These are phyloP conservation scores for Acer yangbiense DNA, from an alignment of 345 rosid species.

Conservation along the genomic window DNA sequence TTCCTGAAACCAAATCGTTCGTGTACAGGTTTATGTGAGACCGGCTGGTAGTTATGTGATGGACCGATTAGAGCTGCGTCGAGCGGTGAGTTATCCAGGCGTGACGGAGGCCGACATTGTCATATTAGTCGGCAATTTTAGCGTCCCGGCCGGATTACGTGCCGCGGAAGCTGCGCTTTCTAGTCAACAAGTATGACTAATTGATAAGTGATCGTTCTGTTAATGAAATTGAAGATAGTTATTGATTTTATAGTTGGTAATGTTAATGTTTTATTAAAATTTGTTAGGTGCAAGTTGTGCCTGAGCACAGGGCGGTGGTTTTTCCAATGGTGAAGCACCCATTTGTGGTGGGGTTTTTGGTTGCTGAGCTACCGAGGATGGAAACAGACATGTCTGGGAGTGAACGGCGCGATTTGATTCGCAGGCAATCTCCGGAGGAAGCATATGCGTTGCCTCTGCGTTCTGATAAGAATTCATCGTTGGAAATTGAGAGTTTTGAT, in stretches of 20 bases:
- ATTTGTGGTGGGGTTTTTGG: constrained; percentile 90
- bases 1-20: neutral
- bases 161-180: constrained; percentile 85
- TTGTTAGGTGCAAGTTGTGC: constrained; percentile 61
- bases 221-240: constrained; percentile 2
- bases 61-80: constrained; percentile 90
- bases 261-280: constrained; percentile 16
- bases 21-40: constrained; percentile 73
- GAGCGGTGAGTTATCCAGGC: constrained; percentile 59
- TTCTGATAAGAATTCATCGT: constrained; percentile 28
- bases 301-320: constrained; percentile 67
- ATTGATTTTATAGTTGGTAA: neutral
- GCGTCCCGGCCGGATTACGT: constrained; percentile 72
- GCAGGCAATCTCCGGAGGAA: constrained; percentile 50
- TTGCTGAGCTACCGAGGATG: constrained; percentile 71
- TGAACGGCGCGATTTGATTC: constrained; percentile 33
- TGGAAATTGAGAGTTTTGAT: constrained; percentile 36
- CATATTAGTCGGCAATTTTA: constrained; percentile 73
- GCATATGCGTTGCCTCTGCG: constrained; percentile 48
- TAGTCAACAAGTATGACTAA: constrained; percentile 56
- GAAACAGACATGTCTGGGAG: constrained; percentile 23
- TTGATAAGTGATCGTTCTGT: neutral
- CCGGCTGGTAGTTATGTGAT: constrained; percentile 96
- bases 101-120: constrained; percentile 56
- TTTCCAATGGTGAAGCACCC: constrained; percentile 96